Evolutionary conservation across 2,329 filamentous ascomycete genomes (phyloP), one percentile per base, ranked within the genome.

Genomic region (Pseudocercospora musae): DNA sequence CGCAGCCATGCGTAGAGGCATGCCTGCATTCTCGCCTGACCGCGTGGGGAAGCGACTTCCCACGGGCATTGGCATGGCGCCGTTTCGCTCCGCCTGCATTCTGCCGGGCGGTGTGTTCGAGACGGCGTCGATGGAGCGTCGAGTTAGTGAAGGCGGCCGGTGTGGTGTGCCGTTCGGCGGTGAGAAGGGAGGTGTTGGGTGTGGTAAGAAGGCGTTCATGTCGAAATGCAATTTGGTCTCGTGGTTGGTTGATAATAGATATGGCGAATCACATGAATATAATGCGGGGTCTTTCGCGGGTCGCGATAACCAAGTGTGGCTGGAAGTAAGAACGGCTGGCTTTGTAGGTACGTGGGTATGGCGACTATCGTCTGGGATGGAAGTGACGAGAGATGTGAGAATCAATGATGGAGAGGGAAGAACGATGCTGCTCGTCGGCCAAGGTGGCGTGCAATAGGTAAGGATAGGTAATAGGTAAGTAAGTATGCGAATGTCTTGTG

Each of bases 1-100:
- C 66, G 78, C 75, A 55, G 79, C 75, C 70, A 71, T 69, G 31
- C 75, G 76, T 63, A 69, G 69, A 4, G 60, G 65, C 59, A 68
- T 67, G 4, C 62, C 63, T 46, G 42, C 62, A 53, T 58, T 59
- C 13, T 64, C 58, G 33, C 57, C 56, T 20, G 58, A 62, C 57
- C 62, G 66, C 53, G 62, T 67, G 56, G 53, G 59, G 59, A 60
- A 64, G 46, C 65, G 66, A 27, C 62, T 64, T 11, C 59, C 58
- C 8, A 62, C 66, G 29, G 70, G 70, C 68, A 73, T 71, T 48
- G 72, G 69, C 62, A 72, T 56, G 21, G 71, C 65, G 56, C 68
- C 70, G 62, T 72, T 69, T 33, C 67, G 61, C 53, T 70, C 70
- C 46, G 63, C 62, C 49, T 66, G 65, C 66, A 69, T 68, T 59